These are phyloP conservation scores for Stellera chamaejasme DNA, from an alignment of 345 rosid genomes.

Conservation along the genomic window DNA sequence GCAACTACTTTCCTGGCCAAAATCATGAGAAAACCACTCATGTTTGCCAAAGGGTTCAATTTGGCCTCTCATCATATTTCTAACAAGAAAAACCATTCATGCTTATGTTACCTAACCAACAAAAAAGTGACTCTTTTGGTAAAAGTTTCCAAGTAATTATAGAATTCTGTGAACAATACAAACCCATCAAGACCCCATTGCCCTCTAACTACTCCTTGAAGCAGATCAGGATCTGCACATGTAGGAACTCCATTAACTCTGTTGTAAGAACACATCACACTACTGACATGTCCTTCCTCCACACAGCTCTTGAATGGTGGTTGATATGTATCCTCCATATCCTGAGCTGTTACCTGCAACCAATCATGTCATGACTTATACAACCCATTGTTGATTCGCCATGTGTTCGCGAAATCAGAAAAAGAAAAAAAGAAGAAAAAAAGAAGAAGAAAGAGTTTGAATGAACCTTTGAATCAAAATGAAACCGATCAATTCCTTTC, in stretches of 20 bases:
- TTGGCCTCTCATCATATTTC: too few relatives aligned
- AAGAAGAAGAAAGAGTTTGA: background rate
- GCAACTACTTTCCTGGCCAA: background rate
- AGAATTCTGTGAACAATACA: background rate
- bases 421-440: background rate
- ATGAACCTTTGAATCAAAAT: constrained; percentile 15
- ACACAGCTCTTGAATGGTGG: constrained; percentile 20
- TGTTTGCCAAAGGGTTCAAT: background rate
- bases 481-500: constrained; percentile 15
- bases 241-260: constrained; percentile 17
- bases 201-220: constrained; percentile 19
- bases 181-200: constrained; percentile 20
- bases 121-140: background rate
- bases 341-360: constrained; percentile 12
- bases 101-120: background rate
- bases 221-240: constrained; percentile 17
- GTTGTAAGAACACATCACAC: constrained; percentile 19
- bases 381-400: background rate
- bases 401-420: too few relatives aligned
- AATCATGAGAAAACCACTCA: background rate
- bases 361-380: background rate
- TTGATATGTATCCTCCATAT: constrained; percentile 16
- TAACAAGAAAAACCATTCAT: too few relatives aligned
- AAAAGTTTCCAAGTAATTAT: too few relatives aligned
- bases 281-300: constrained; percentile 17